Conservation (phyloP, 176 grass and related monocot genomes). For the Themeda triandra region DNA sequence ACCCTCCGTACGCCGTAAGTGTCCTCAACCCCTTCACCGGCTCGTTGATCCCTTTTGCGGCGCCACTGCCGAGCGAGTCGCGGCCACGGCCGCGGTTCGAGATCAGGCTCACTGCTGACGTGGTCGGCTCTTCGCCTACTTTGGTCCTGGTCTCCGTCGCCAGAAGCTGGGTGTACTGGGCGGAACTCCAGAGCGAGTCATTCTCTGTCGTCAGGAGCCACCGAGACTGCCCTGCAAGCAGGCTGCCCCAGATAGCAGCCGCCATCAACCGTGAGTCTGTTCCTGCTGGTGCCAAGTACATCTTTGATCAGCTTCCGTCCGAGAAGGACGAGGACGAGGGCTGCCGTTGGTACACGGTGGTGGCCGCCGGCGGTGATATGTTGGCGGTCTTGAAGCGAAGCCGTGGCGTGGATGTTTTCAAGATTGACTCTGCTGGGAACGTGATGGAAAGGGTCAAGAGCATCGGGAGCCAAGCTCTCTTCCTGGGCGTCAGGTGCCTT, state of each 20-base stretch:
- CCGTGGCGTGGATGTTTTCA: background rate
- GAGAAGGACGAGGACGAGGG: too few species aligned
- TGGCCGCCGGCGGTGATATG: background rate
- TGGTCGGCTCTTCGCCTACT: fast-evolving
- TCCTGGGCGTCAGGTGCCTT: background rate
- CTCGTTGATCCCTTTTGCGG: background rate
- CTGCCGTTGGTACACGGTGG: too few species aligned
- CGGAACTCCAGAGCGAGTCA: too few species aligned
- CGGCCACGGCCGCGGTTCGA: too few species aligned
- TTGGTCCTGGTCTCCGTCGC: background rate
- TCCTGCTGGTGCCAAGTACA: too few species aligned
- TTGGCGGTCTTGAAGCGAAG: background rate
- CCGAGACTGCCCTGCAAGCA: too few species aligned
- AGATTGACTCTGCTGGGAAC: background rate
- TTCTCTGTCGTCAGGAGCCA: too few species aligned
- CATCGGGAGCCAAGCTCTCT: background rate
- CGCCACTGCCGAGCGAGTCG: background rate
- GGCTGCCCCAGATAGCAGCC: too few species aligned
- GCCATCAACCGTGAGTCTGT: too few species aligned
- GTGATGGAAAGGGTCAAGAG: background rate
- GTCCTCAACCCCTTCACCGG: background rate
- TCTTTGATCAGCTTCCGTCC: too few species aligned
- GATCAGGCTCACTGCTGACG: background rate
- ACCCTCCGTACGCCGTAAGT: too few species aligned
- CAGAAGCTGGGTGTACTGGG: too few species aligned